phyloP scores from a whole-genome alignment of 352 stramenopile species.

The Phytophthora capsici region DNA sequence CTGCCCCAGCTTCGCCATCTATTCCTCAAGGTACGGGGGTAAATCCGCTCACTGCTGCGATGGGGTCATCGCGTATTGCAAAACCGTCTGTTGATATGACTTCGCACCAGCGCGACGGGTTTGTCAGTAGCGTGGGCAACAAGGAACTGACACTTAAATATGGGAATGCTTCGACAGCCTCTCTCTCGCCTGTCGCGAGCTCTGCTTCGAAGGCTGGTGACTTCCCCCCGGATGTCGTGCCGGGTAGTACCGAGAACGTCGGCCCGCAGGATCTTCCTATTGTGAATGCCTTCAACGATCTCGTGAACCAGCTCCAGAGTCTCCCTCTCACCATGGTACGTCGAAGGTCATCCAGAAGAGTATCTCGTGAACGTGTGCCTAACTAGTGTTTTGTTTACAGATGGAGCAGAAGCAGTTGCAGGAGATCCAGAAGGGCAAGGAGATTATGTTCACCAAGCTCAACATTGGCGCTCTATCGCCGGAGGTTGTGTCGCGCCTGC shows the following conservation, averaged over 20 bases:
- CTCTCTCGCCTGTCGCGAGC: conserved; percentile 60
- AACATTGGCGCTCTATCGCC: conserved; percentile 80
- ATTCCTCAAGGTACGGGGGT: conserved; percentile 73
- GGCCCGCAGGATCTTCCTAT: conserved; percentile 78
- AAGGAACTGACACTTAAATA: conserved; percentile 90
- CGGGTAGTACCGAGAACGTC: conserved; percentile 79
- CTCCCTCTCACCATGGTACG: conserved; percentile 86
- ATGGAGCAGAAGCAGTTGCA: conserved; percentile 89
- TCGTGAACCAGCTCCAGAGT: conserved; percentile 73
- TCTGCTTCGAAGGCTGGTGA: conserved; percentile 39
- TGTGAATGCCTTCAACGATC: conserved; percentile 81
- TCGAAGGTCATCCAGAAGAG: conserved; percentile 9
- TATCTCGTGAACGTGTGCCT: neutral
- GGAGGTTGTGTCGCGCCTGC: conserved; percentile 71
- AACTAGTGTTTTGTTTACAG: conserved; percentile 41
- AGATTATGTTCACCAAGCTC: conserved; percentile 90
- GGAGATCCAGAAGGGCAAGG: conserved; percentile 87
- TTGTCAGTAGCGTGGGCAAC: conserved; percentile 87
- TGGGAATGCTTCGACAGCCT: conserved; percentile 70
- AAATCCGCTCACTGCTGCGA: conserved; percentile 66
- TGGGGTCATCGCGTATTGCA: conserved; percentile 77
- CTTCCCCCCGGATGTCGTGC: conserved; percentile 55
- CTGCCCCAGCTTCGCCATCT: conserved; percentile 34
- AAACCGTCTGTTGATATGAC: conserved; percentile 86
- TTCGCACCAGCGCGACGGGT: conserved; percentile 84